Conservation (phyloP, 768 basidiomycete species). For the Russula ochroleuca region DNA sequence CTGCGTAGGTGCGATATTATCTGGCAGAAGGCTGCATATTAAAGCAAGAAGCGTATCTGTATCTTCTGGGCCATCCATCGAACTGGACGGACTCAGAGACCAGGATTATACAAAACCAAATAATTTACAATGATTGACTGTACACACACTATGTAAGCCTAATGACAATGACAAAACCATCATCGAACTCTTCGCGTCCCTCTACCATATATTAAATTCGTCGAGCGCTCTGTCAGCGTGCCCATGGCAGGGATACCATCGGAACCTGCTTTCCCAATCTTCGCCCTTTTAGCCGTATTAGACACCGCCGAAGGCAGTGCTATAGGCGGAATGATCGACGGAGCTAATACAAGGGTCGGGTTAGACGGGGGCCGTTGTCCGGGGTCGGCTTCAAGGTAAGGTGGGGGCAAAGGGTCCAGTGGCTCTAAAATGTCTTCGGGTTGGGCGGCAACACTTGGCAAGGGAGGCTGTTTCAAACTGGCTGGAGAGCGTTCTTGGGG, state of each 20-base stretch:
- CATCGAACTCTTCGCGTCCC: slow-evolving; percentile 22
- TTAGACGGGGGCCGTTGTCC: slow-evolving; percentile 7
- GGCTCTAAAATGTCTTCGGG: slow-evolving; percentile 3
- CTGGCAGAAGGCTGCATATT: slow-evolving; percentile 24
- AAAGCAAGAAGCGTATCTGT: slow-evolving; percentile 28
- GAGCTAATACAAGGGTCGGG: slow-evolving; percentile 1
- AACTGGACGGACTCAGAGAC: background rate
- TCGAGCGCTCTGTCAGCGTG: slow-evolving; percentile 36
- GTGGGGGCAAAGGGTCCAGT: slow-evolving; percentile 13
- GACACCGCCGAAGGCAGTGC: slow-evolving; percentile 23
- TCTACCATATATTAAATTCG: slow-evolving; percentile 33
- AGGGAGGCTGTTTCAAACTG: background rate
- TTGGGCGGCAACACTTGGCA: slow-evolving; percentile 2
- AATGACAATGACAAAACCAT: background rate
- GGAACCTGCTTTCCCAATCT: slow-evolving; percentile 28
- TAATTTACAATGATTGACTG: slow-evolving; percentile 1
- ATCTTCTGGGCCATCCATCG: slow-evolving; percentile 17
- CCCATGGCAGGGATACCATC: slow-evolving; percentile 26
- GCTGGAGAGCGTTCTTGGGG: slow-evolving; percentile 4
- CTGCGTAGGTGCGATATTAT: slow-evolving; percentile 17
- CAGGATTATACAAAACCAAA: background rate
- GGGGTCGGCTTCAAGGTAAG: slow-evolving; percentile 14
- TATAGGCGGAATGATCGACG: slow-evolving; percentile 18
- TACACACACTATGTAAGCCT: background rate
- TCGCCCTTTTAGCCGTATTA: slow-evolving; percentile 28